A percentile compares a stretch with the other conserved stretches of the same genome.
phyloP scores from a whole-genome alignment of 208 protist species.

The Vickermania ingenoplastis region DNA sequence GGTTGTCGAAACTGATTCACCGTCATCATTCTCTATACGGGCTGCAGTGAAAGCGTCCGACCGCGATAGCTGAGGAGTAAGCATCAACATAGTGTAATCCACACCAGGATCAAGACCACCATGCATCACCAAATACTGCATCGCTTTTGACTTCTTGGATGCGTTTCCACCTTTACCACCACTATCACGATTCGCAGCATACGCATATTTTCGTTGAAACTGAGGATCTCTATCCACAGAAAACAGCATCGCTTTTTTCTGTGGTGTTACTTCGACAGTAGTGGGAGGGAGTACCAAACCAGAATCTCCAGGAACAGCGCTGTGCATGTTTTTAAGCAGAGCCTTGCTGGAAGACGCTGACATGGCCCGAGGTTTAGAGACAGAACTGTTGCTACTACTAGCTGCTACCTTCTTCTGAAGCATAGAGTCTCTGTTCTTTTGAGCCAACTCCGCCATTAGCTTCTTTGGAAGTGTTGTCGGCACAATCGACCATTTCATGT shows the following conservation, averaged over 20 bases:
- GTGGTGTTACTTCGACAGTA: background rate
- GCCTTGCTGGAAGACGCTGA: background rate
- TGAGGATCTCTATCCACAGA: constrained; percentile 42
- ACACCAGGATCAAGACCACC: constrained; percentile 40
- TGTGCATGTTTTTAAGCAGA: background rate
- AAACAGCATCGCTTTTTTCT: constrained; percentile 19
- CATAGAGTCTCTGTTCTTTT: constrained; percentile 9
- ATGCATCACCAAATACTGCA: constrained; percentile 74
- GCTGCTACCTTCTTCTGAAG: background rate
- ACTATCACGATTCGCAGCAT: constrained; percentile 28
- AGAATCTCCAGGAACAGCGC: background rate
- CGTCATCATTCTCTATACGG: background rate
- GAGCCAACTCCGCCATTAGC: constrained; percentile 21
- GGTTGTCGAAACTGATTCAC: background rate
- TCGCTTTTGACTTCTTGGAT: constrained; percentile 15
- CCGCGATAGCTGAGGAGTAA: constrained; percentile 32
- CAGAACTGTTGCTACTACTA: background rate
- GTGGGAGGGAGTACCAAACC: background rate
- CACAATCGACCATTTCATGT: constrained; percentile 75
- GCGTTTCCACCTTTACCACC: constrained; percentile 5
- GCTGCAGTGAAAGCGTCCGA: constrained; percentile 6
- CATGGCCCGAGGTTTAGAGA: background rate
- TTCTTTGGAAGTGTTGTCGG: constrained; percentile 40
- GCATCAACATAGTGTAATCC: constrained; percentile 72
- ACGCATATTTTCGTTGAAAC: constrained; percentile 74